Evolutionary conservation across 306 rosid genomes (phyloP), one percentile per base, ranked within the genome.

Genomic region (Glycine tomentella): DNA sequence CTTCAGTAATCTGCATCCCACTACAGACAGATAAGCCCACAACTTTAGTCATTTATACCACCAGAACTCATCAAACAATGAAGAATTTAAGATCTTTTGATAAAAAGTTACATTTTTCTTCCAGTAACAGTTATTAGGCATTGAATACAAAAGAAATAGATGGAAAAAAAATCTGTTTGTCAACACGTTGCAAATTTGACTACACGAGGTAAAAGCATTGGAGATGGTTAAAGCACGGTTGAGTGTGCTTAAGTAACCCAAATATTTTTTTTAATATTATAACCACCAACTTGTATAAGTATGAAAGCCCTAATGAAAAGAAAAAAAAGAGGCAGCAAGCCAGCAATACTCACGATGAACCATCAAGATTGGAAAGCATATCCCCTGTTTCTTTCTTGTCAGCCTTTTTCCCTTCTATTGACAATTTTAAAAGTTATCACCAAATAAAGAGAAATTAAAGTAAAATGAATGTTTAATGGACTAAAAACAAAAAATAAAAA

Each of bases 1-100:
- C 97, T 84, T 95, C 99, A 15, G 96, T 95, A 70, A 95, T 95
- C 84, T 93, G 97, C 97, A 95, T 91, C 62, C 99, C 98, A 70
- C 99, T 95, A 90, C 81, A 82, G 73, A 82, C 45, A 76, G 69
- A 84, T 64, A 25, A 64, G 20, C 52, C 80, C 56, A 38, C 38
- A 11, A 15, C 44, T 42, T 79, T 10, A 56, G 12, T 61, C 61
- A 65, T 14, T 69, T 56, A 65, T 72, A 64, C 57, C 78, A 20
- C n/a, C 65, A 50, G 68, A 67, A 57, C 59, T 77, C 55, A 15
- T 42, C 56, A 52, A 80, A 59, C n/a, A 74, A 61, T 75, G 34
- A 40, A 73, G 31, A 25, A 25, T 25, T 25, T 25, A 25, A 25
- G 46, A 76, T 77, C 59, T 40, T 79, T 49, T 8, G 46, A 51